Evolutionary conservation across 139 green algal species (phyloP).

Genomic region (Desmodesmus armatus): DNA sequence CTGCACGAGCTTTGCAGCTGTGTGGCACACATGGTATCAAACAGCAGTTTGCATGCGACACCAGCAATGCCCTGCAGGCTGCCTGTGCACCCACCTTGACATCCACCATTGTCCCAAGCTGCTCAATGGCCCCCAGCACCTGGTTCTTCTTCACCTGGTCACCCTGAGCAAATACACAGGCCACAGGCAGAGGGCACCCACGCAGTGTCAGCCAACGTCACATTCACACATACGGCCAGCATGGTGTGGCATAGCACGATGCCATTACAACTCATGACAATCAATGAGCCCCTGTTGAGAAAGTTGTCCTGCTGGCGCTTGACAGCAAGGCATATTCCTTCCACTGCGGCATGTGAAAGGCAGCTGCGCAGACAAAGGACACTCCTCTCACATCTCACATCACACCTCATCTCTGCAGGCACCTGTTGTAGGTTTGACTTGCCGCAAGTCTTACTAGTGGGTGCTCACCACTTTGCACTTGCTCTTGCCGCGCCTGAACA

Average conservation of each 20-base stretch:
- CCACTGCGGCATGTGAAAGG: no score
- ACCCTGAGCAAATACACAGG: conserved; percentile 1
- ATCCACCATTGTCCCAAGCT: conserved; percentile 91
- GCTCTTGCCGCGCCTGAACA: conserved; percentile 80
- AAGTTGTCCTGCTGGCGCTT: no score
- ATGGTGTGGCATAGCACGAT: no score
- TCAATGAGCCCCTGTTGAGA: no score
- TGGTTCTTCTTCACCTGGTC: conserved; percentile 52
- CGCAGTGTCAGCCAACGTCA: neutral
- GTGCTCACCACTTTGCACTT: neutral
- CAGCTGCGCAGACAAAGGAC: no score
- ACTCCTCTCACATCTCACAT: no score
- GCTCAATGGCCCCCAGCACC: conserved; percentile 87
- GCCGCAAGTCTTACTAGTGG: no score
- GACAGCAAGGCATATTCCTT: no score
- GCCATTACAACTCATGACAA: no score
- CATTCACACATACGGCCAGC: no score
- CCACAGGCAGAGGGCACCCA: neutral
- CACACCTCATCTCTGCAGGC: no score
- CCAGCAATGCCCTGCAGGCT: neutral
- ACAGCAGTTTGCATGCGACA: neutral
- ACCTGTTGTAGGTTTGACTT: no score
- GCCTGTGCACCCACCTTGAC: conserved; percentile 70
- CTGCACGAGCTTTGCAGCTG: neutral
- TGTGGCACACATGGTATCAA: neutral